Evolutionary conservation across 805 yeast genomes (phyloP).

Genomic region (Lachancea waltii): DNA sequence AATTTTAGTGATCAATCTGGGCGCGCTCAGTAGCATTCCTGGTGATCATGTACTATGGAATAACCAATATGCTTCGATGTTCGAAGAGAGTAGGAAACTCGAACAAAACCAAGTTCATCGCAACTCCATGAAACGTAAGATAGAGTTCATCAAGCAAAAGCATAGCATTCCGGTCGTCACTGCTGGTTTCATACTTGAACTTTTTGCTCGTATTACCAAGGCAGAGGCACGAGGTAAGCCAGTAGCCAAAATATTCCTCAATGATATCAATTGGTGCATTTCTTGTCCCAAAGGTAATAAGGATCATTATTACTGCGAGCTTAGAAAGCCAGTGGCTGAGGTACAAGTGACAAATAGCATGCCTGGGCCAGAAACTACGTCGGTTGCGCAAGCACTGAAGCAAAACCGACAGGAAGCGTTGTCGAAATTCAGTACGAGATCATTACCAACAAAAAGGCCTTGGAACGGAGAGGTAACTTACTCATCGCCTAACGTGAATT

Average conservation of each 20-base stretch:
- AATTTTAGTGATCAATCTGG: slow-evolving; percentile 25
- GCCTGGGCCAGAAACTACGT: too few relatives aligned
- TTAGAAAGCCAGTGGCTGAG: slow-evolving; percentile 4
- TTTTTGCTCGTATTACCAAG: slow-evolving; percentile 16
- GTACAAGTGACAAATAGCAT: neutral
- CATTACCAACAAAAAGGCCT: too few relatives aligned
- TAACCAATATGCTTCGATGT: slow-evolving; percentile 27
- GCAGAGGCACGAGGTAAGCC: slow-evolving; percentile 1
- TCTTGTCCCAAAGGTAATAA: slow-evolving; percentile 27
- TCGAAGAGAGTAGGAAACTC: slow-evolving; percentile 12
- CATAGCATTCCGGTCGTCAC: slow-evolving; percentile 30
- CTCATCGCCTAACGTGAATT: too few relatives aligned
- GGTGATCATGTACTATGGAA: slow-evolving; percentile 24
- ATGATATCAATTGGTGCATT: slow-evolving; percentile 31
- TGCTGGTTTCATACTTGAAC: slow-evolving; percentile 27
- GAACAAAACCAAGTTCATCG: slow-evolving; percentile 23
- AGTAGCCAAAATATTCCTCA: slow-evolving; percentile 14
- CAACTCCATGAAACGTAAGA: slow-evolving; percentile 30
- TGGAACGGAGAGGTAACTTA: too few relatives aligned
- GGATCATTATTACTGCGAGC: slow-evolving; percentile 18
- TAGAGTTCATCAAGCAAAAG: slow-evolving; percentile 26
- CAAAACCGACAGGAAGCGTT: neutral
- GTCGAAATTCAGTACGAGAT: neutral
- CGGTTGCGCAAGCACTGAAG: too few relatives aligned
- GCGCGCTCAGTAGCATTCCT: slow-evolving; percentile 26